Base-by-base conservation (phyloP, 257 asterid genomes). In the Coffea canephora region DNA sequence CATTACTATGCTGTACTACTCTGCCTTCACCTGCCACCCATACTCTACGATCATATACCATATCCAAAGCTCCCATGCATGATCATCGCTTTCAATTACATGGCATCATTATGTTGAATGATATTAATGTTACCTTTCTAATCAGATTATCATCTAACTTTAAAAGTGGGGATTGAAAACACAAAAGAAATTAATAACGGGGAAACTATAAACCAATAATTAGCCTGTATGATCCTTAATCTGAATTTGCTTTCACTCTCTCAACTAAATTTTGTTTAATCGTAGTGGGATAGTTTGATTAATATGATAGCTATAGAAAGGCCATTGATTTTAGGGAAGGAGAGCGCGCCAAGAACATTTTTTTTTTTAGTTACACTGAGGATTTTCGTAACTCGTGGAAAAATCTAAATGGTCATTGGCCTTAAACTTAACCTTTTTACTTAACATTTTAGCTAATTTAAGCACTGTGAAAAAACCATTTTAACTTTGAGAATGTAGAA, bases 21-120 rank as follows among this genome's bases (percentile, higher is more conserved):
- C 41, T 83, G 66, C 45, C 18, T 79, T 18, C 76, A 70, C 83
- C 79, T 61, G 74, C 36, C 67, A 64, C 72, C 71, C 77, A 77
- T 73, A 77, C 67, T 75, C 78, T 74, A 76, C 71, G 11, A 61
- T 76, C 71, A 76, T 46, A 64, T 46, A 15, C 78, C 79, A 62
- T 54, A 70, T 82, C 77, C 79, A 69, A 68, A 67, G 48, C 41
- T 45, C 3, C 8, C 77, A 78, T 50, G 57, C 39, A 68, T 34
- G 12, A 77, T 10, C 25, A 27, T 54, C n/a, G 36, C 31, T 54
- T 21, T 61, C 72, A 55, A 69, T 78, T 78, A 14, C 75, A 78
- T 31, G 6, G 27, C 62, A 25, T 65, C 73, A 77, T 48, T 45
- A 39, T 39, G 43, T 65, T 65, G 16, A 10, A 23, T 61, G 5